A percentile compares a stretch with the other conserved stretches of the same genome.
Conservation (phyloP, 495 filamentous ascomycete species). For the Xeromyces bisporus region DNA sequence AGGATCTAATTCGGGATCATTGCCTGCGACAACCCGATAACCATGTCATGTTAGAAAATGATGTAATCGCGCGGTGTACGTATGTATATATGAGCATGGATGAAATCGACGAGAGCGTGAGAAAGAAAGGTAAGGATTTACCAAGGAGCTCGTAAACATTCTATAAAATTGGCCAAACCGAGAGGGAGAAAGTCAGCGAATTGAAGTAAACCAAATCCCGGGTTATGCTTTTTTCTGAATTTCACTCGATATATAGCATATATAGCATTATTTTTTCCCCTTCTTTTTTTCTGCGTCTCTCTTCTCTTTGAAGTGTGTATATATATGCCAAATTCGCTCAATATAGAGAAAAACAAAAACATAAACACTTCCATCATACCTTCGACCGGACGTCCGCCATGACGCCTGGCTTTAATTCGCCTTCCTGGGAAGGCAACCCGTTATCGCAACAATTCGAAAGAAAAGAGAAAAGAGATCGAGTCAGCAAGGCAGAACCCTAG, state of each 20-base stretch:
- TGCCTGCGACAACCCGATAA: conserved; percentile 38
- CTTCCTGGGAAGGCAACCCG: conserved; percentile 33
- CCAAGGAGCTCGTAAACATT: conserved; percentile 83
- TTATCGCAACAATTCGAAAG: conserved; percentile 26
- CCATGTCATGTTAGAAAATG: conserved; percentile 11
- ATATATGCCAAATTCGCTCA: background rate
- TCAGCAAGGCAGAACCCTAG: background rate
- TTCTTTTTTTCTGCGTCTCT: background rate
- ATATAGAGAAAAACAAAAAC: background rate
- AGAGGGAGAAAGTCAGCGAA: background rate
- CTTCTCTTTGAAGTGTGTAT: background rate
- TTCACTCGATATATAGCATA: no score
- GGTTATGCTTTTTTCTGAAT: no score
- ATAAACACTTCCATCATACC: conserved; percentile 23
- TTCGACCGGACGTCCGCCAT: conserved; percentile 37
- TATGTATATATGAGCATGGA: no score
- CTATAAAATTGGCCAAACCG: conserved; percentile 15
- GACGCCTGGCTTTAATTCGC: conserved; percentile 32
- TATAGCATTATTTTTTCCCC: background rate
- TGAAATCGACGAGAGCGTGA: no score
- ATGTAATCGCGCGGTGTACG: conserved; percentile 11
- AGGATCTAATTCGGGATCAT: conserved; percentile 77
- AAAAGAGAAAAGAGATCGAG: conserved; percentile 2
- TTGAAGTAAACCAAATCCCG: background rate
- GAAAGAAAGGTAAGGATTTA: conserved; percentile 30